phyloP scores from a whole-genome alignment of 306 rosid genomes.

The Echinosophora koreensis region DNA sequence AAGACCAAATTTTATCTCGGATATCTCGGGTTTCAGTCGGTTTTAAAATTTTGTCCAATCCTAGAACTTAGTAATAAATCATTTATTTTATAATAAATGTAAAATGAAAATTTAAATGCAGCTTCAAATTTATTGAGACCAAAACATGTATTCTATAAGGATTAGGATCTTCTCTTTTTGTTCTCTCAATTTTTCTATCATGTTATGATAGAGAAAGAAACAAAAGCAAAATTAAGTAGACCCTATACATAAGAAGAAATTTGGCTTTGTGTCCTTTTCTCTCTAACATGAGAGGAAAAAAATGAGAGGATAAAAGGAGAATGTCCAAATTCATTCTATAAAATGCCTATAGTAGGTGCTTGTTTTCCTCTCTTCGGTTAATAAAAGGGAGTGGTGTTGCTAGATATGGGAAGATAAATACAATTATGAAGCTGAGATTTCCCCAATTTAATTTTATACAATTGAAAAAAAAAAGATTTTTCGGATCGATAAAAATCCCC shows the following conservation, averaged over 20 bases:
- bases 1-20: too few species aligned
- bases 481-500: not conserved
- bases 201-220: too few species aligned
- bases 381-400: constrained; percentile 4
- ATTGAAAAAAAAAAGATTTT: not conserved
- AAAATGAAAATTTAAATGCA: constrained; percentile 17
- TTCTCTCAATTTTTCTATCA: too few species aligned
- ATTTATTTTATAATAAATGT: constrained; percentile 12
- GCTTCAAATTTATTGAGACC: constrained; percentile 6
- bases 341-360: not conserved
- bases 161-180: too few species aligned
- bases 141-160: too few species aligned
- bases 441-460: not conserved
- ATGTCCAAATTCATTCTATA: not conserved
- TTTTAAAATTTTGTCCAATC: too few species aligned
- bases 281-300: too few species aligned
- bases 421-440: not conserved
- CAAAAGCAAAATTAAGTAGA: too few species aligned
- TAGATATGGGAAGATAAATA: not conserved
- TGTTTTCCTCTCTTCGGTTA: not conserved
- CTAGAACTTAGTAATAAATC: not conserved
- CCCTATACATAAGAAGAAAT: too few species aligned
- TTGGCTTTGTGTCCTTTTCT: too few species aligned
- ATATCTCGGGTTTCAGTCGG: too few species aligned
- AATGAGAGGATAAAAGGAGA: too few species aligned